Percentiles rank a stretch among this genome's conserved stretches.
Conservation (phyloP, 2,329 filamentous ascomycete species). For the Aspergillus fumigatus region DNA sequence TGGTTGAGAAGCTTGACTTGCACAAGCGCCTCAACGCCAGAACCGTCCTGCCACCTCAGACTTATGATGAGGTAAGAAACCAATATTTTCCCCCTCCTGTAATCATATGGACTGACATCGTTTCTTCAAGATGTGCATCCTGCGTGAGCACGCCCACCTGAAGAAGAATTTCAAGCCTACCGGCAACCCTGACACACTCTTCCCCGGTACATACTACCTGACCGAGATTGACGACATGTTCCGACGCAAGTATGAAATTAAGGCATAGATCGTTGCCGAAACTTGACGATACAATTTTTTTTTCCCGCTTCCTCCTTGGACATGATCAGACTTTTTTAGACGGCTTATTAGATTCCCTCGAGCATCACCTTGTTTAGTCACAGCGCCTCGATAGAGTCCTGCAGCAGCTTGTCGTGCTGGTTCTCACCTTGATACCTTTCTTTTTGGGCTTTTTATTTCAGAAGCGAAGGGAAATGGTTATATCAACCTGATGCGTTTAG, state of each 20-base stretch:
- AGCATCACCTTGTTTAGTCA: conserved; percentile 22
- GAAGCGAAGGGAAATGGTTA: neutral
- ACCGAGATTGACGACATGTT: conserved; percentile 80
- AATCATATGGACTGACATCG: conserved; percentile 20
- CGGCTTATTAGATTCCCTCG: conserved; percentile 33
- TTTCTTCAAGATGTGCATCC: conserved; percentile 65
- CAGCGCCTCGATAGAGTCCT: conserved; percentile 21
- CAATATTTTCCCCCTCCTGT: conserved; percentile 11
- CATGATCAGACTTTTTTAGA: conserved; percentile 26
- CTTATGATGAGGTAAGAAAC: conserved; percentile 65
- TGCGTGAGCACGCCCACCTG: conserved; percentile 78
- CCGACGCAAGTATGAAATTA: conserved; percentile 71
- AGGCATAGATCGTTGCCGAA: conserved; percentile 52
- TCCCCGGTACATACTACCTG: conserved; percentile 70
- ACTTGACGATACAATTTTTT: conserved; percentile 14
- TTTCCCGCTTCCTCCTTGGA: conserved; percentile 22
- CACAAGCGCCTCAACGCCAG: conserved; percentile 63
- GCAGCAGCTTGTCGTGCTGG: conserved; percentile 4
- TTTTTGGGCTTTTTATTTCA: conserved; percentile 1
- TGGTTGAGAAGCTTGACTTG: conserved; percentile 66
- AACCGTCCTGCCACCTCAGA: conserved; percentile 62
- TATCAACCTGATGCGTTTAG: conserved; percentile 4
- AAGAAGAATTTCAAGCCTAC: conserved; percentile 72
- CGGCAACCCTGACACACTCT: conserved; percentile 64
- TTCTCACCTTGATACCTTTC: conserved; percentile 1